Conservation (phyloP, 768 basidiomycete genomes). For the Podaxis sp. region DNA sequence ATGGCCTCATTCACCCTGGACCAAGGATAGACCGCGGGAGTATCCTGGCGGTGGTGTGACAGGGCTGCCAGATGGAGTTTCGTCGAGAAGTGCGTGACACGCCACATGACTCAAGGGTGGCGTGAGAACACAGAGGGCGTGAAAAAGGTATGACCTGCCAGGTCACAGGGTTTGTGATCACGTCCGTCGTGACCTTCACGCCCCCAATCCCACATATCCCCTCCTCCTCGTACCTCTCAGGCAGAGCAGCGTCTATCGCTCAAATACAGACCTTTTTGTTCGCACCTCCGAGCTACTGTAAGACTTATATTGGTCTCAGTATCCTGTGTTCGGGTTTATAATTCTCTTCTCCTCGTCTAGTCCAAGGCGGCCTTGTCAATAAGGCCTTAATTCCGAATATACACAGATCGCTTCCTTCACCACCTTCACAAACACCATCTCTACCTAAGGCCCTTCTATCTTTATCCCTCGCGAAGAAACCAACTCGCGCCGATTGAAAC, state of each 20-base stretch:
- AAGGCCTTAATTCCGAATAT: neutral
- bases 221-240: constrained; percentile 17
- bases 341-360: neutral
- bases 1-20: neutral
- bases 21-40: neutral
- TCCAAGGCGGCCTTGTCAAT: neutral
- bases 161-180: constrained; percentile 40
- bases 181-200: constrained; percentile 37
- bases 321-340: neutral
- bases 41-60: neutral
- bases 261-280: constrained; percentile 12
- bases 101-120: constrained; percentile 19
- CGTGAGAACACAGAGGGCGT: constrained; percentile 24
- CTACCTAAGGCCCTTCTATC: neutral
- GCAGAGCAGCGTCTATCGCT: constrained; percentile 13
- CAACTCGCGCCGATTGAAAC: neutral
- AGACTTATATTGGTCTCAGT: neutral
- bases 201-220: constrained; percentile 24
- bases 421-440: neutral
- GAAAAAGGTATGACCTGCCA: constrained; percentile 29
- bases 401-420: neutral
- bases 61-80: neutral
- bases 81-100: neutral
- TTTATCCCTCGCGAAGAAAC: neutral
- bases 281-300: neutral